Base-by-base conservation (phyloP, 1,284 basidiomycete genomes). In the Termitomyces sp. region DNA sequence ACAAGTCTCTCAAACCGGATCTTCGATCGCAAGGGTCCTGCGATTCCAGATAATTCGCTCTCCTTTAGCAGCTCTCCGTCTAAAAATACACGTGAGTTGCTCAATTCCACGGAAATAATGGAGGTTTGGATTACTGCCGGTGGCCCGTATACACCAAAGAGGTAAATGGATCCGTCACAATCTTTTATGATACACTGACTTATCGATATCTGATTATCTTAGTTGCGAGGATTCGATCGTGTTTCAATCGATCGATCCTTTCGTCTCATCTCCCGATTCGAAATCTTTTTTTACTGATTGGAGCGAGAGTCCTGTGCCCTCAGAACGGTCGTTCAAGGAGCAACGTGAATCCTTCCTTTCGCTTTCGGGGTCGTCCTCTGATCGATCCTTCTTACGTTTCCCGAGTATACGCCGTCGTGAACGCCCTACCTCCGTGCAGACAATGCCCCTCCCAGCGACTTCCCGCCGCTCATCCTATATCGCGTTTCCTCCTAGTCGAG, bases 201-300 rank as follows among this genome's bases (percentile, higher is more conserved):
- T 6, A 48, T 19, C 10, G 21, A 41, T 41, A 40, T 41, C 13
- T 8, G 26, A 50, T 36, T 31, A 31, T 51, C 26, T 17, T 41
- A 58, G 54, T 17, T 50, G 42, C 30, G 52, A 56, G 24, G 54
- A 59, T 21, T 52, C 52, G 1, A 51, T 34, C 3, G 31, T 60
- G 12, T 59, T 43, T 44, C 54, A 62, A 41, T 45, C 62, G 12
- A 60, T 68, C 3, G 73, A 73, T 55, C 73, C 72, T 9, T 76
- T 75, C 57, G 62, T 67, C 13, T 65, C 73, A 2, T 75, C 71
- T 3, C 71, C 71, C 1, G 64, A 72, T 54, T 71, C 73, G 15
- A 71, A 68, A 51, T 75, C 74, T 15, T 69, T 73, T 59, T 77
- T 75, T 63, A 68, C 73, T 36, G 75, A 76, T 41, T 58, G 60